Evolutionary conservation across 1,284 basidiomycete genomes (phyloP).

Genomic region (Irpex sp.): DNA sequence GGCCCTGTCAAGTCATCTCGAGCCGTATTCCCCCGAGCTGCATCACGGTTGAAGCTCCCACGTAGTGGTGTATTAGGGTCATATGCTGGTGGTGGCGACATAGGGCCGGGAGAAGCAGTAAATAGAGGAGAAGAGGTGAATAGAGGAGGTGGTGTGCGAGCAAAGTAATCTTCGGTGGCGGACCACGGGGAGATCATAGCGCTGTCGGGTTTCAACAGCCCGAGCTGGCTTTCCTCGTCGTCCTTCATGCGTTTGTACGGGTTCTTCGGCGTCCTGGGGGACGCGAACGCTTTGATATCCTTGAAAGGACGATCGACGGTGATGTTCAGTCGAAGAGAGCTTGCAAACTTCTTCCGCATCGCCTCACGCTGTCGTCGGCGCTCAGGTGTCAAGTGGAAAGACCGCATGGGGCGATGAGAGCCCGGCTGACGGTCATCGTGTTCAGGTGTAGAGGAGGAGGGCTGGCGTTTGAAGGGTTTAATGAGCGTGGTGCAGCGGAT

Average conservation of each 20-base stretch:
- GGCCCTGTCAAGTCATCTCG: constrained; percentile 1
- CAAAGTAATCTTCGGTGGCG: constrained; percentile 21
- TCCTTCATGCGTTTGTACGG: constrained; percentile 22
- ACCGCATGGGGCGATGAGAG: constrained; percentile 8
- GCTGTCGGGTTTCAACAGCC: constrained; percentile 17
- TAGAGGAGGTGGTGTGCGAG: constrained; percentile 1
- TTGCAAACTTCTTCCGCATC: constrained; percentile 14
- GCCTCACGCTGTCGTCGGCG: constrained; percentile 7
- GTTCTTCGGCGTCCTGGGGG: constrained; percentile 11
- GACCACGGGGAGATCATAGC: constrained; percentile 28
- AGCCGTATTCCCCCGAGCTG: not conserved
- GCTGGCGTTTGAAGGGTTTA: constrained; percentile 7
- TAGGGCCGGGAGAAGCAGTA: constrained; percentile 10
- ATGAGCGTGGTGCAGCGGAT: constrained; percentile 17
- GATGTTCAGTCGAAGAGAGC: constrained; percentile 14
- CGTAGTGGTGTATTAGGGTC: constrained; percentile 8
- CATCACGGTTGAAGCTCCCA: not conserved
- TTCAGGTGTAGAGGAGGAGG: constrained; percentile 3
- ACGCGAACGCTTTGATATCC: constrained; percentile 6
- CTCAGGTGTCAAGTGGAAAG: constrained; percentile 16
- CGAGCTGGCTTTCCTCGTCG: constrained; percentile 11
- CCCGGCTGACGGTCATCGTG: not conserved
- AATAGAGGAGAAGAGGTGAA: not conserved
- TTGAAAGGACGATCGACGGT: constrained; percentile 9
- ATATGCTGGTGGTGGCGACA: constrained; percentile 18